Evolutionary conservation across 139 green algal species (phyloP), one percentile per base, ranked within the genome.

Genomic region (Deuterostichococcus epilithicus): DNA sequence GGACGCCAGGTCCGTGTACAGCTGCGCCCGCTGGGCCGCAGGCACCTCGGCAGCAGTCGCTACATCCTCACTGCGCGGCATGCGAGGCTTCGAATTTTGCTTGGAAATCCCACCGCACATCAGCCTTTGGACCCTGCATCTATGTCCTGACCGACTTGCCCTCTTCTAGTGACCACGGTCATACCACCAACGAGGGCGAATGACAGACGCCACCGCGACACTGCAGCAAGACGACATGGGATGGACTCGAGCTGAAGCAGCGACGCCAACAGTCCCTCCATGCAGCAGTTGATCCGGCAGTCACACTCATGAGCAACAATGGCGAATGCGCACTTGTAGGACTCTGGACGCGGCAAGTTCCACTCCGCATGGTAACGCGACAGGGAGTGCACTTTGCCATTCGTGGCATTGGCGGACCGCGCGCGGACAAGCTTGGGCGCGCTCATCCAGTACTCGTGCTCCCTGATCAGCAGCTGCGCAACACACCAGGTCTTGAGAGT

Each of bases 1-100:
- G 33, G 80, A 89, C 18, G 96, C 94, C 3, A 98, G 80, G 26
- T 98, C 84, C 1, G 83, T 81, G 68, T 86, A 97, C 73, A 98
- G 80, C 68, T 68, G 39, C 38, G n/a, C 28, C 37, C 38, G 33
- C 15, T 69, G 39, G 4, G 15, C n/a, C 20, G 18, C 30, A 0
- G 28, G 42, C 63, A 81, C 38, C 1, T 60, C 70, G 3, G 39
- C 59, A 0, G 81, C 81, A 8, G 78, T 82, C 1, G 75, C 42
- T 47, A 84, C 72, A 30, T 94, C 91, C 82, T 96, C 86, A 35
- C 82, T 86, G 72, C 75, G 78, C 8, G n/a, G n/a, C n/a, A n/a
- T n/a, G n/a, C n/a, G n/a, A n/a, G n/a, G n/a, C n/a, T n/a, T n/a
- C n/a, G n/a, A n/a, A n/a, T n/a, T n/a, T n/a, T n/a, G n/a, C n/a